Conservation (phyloP, 768 basidiomycete genomes). For the Mycena olivaceomarginata region DNA sequence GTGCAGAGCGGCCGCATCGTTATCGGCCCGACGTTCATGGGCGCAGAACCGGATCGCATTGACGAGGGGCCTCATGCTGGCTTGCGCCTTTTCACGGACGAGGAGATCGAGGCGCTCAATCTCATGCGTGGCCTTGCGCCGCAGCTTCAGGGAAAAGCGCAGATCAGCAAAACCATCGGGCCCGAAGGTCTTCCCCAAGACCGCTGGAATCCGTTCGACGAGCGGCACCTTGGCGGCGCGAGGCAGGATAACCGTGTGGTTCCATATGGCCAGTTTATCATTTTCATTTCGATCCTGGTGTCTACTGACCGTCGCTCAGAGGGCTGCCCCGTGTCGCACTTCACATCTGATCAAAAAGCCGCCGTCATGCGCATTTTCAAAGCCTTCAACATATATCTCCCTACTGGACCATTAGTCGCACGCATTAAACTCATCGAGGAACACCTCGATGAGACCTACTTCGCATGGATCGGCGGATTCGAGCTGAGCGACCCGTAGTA, state of each 20-base stretch:
- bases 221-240: constrained; percentile 17
- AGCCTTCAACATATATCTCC: constrained; percentile 7
- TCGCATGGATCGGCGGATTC: constrained; percentile 15
- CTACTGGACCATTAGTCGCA: background rate
- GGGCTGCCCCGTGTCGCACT: constrained; percentile 9
- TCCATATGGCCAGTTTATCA: background rate
- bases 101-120: constrained; percentile 13
- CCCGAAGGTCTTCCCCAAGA: constrained; percentile 3
- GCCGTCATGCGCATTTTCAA: constrained; percentile 16
- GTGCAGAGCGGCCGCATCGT: constrained; percentile 15
- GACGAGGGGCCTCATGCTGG: constrained; percentile 11
- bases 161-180: constrained; percentile 13
- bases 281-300: background rate
- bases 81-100: background rate
- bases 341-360: background rate
- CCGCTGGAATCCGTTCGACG: constrained; percentile 21
- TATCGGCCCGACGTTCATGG: constrained; percentile 11
- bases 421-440: constrained; percentile 5
- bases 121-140: constrained; percentile 1
- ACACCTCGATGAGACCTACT: constrained; percentile 10
- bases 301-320: background rate
- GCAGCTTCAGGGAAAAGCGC: background rate
- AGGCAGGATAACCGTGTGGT: constrained; percentile 15
- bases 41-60: constrained; percentile 13
- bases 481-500: constrained; percentile 15